phyloP scores from a whole-genome alignment of 257 asterid species.

The Solanum appendiculatum region DNA sequence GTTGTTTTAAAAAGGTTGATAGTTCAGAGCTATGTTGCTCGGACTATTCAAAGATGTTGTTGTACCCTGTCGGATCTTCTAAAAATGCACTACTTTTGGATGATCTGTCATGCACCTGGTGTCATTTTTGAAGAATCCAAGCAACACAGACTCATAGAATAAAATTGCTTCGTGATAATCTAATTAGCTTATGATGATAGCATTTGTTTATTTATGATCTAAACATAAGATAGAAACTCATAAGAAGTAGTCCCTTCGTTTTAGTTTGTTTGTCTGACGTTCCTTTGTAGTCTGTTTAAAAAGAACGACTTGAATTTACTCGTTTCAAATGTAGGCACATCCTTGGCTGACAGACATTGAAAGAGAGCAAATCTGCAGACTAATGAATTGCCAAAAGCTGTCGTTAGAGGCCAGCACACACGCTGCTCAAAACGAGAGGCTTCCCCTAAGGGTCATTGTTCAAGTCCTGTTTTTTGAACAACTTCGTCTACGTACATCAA shows the following conservation, averaged over 20 bases:
- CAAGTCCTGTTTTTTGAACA: constrained; percentile 89
- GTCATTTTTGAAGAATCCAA: too few relatives aligned
- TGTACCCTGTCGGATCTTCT: too few relatives aligned
- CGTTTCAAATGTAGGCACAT: constrained; percentile 45
- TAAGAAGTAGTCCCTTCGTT: background rate
- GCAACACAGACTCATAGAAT: too few relatives aligned
- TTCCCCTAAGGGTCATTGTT: constrained; percentile 78
- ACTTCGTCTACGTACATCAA: constrained; percentile 70
- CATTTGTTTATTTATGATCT: too few relatives aligned
- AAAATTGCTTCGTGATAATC: too few relatives aligned
- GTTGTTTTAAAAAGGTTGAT: too few relatives aligned
- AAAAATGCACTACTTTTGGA: too few relatives aligned
- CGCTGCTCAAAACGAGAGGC: constrained; percentile 88
- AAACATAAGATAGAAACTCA: too few relatives aligned
- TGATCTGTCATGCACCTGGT: too few relatives aligned
- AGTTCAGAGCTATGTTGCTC: too few relatives aligned
- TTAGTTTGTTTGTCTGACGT: background rate
- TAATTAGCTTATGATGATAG: too few relatives aligned
- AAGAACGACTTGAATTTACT: background rate
- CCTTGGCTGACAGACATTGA: constrained; percentile 77
- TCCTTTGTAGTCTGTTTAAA: background rate
- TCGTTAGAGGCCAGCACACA: constrained; percentile 90
- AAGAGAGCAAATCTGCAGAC: constrained; percentile 67
- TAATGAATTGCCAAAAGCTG: constrained; percentile 86
- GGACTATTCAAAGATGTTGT: too few relatives aligned